A percentile compares a stretch with the other conserved stretches of the same genome.
Conservation (phyloP, 805 yeast species). For the Spathaspora gorwiae region DNA sequence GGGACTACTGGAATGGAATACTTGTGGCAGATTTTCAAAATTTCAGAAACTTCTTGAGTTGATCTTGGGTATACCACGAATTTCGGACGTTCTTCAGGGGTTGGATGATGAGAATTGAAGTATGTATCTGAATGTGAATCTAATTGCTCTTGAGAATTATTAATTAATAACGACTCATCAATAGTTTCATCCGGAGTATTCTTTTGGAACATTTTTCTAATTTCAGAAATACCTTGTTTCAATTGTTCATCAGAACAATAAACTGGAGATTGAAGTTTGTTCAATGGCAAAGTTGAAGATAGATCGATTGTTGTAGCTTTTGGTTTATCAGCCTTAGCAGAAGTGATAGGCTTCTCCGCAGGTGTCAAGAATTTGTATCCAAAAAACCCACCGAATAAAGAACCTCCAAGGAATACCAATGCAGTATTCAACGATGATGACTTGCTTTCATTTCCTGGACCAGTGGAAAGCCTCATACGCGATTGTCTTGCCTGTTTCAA, state of each 20-base stretch:
- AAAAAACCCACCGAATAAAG: slow-evolving; percentile 2
- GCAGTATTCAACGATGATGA: neutral
- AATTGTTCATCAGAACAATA: slow-evolving; percentile 19
- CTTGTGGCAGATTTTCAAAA: slow-evolving; percentile 59
- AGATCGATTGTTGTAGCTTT: too few species aligned
- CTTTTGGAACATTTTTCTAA: slow-evolving; percentile 10
- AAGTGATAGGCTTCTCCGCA: neutral
- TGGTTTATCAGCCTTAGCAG: neutral
- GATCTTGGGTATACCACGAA: slow-evolving; percentile 58
- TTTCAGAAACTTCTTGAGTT: slow-evolving; percentile 62
- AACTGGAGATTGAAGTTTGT: slow-evolving; percentile 14
- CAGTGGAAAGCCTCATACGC: too few species aligned
- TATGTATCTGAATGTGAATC: slow-evolving; percentile 28
- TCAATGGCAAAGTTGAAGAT: slow-evolving; percentile 14
- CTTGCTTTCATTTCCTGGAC: too few species aligned
- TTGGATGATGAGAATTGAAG: slow-evolving; percentile 32
- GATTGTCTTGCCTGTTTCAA: too few species aligned
- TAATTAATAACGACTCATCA: slow-evolving; percentile 16
- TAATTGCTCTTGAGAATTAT: slow-evolving; percentile 18
- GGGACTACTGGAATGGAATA: slow-evolving; percentile 71
- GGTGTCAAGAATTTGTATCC: neutral
- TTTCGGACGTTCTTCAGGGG: slow-evolving; percentile 21
- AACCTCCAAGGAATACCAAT: slow-evolving; percentile 3
- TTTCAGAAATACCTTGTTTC: slow-evolving; percentile 19
- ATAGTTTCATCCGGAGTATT: slow-evolving; percentile 12